Conservation (phyloP, 108 stramenopile species). For the Seminavis robusta region DNA sequence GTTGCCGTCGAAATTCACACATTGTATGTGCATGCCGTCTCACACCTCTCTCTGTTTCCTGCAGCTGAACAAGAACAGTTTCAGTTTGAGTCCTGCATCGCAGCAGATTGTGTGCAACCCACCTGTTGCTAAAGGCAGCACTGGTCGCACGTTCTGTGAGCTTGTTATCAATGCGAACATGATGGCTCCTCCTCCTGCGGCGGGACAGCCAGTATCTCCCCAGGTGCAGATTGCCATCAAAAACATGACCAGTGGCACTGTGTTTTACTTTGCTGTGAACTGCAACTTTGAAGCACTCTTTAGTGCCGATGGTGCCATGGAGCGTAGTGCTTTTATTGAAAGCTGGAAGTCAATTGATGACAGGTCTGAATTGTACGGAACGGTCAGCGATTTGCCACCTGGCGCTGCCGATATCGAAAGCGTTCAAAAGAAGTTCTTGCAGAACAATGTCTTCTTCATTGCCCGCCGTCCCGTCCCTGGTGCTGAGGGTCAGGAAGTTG, state of each 20-base stretch:
- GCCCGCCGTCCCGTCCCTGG: conserved; percentile 92
- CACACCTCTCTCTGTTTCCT: no score
- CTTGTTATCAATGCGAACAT: conserved; percentile 73
- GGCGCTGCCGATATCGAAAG: conserved; percentile 71
- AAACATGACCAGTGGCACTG: conserved; percentile 82
- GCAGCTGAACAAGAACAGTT: conserved; percentile 97
- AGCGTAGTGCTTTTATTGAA: conserved; percentile 76
- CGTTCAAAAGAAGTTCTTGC: conserved; percentile 74
- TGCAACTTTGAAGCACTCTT: conserved; percentile 83
- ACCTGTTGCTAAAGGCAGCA: conserved; percentile 61
- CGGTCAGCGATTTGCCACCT: conserved; percentile 67
- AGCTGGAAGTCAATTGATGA: conserved; percentile 89
- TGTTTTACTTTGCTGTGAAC: conserved; percentile 90
- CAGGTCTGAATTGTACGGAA: conserved; percentile 79
- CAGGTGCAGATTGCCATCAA: conserved; percentile 94
- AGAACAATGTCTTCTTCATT: conserved; percentile 83
- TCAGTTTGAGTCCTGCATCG: conserved; percentile 88
- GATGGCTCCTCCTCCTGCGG: conserved; percentile 64
- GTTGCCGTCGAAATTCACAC: no score
- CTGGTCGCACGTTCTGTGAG: conserved; percentile 53
- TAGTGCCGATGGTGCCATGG: conserved; percentile 70
- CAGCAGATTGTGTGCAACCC: conserved; percentile 86
- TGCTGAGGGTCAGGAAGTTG: conserved; percentile 89
- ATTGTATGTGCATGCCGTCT: no score
- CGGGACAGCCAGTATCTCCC: conserved; percentile 64